Evolutionary conservation across 2,329 filamentous ascomycete species (phyloP), one percentile per base, ranked within the genome.

Genomic region (Diplodia scrobiculata): DNA sequence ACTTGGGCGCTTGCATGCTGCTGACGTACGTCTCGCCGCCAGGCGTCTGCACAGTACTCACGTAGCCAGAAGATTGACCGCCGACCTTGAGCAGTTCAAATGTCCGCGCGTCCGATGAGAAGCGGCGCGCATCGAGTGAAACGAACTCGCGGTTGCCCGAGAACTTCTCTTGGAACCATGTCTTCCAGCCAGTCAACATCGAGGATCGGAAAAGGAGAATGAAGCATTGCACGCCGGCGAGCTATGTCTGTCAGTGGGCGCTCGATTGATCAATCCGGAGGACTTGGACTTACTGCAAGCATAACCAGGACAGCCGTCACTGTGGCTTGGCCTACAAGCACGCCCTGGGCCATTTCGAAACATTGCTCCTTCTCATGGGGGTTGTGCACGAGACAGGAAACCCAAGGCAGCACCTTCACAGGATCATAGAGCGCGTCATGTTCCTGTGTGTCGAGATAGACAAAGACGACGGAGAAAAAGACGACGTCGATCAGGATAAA

Each of bases 401-500:
- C 76, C 91, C 91, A 98, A 2, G 84, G 82, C 41, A 78, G 68
- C 1, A 89, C 86, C 29, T 86, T 83, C 7, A 77, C 68, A 63
- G 89, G 73, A 41, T 87, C 83, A 47, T 84, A 83, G 21, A 84
- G 78, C 2, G 85, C 84, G 63, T 79, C 72, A 9, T 86, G 79
- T 13, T 91, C 84, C 25, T 90, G 85, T 1, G 72, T 69, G 71
- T 89, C 89, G 73, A 97, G 86, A 75, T 91, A 91, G 58, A 98
- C 89, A 75, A 98, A 98, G 65, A 97, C 85, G 53, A 97, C 83
- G 1, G 93, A 89, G 78, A 98, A 97, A 83, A 97, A 97, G 72
- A 97, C 88, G 68, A 98, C 92, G 75, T 98, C 93, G 67, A 87
- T 86, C 67, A 97, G 86, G 71, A 98, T 96, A 75, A 97, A 89